Evolutionary conservation across 1,284 basidiomycete genomes (phyloP).

Genomic region (Malassezia caprae): DNA sequence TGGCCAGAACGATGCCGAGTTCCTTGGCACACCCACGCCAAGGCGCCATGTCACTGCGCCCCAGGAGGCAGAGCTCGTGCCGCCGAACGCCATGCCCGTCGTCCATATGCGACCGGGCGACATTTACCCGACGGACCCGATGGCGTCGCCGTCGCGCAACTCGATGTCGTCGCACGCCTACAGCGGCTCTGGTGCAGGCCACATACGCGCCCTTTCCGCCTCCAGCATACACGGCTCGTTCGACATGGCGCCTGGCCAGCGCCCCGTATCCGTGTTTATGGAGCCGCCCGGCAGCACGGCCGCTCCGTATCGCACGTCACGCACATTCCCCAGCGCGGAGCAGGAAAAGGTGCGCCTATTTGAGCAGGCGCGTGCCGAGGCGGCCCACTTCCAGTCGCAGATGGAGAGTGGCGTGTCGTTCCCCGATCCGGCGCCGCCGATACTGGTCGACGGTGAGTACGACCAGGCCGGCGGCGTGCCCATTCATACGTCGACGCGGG

Average conservation of each 20-base stretch:
- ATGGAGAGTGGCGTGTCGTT: slow-evolving; percentile 26
- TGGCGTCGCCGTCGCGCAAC: not conserved
- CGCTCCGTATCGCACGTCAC: not conserved
- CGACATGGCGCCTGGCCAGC: not conserved
- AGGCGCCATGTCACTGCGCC: not conserved
- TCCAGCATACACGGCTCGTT: not conserved
- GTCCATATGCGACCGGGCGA: slow-evolving; percentile 7
- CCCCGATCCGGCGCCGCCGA: not conserved
- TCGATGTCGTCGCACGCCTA: not conserved
- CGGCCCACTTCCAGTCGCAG: slow-evolving; percentile 31
- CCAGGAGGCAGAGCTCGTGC: not conserved
- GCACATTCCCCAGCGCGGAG: slow-evolving; percentile 21
- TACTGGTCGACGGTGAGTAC: slow-evolving; percentile 24
- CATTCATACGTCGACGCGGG: not conserved
- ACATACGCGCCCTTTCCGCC: not conserved
- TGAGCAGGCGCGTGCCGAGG: slow-evolving; percentile 38
- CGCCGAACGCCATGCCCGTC: not conserved
- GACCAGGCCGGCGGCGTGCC: slow-evolving; percentile 5
- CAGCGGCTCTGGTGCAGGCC: not conserved
- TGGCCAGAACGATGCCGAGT: not conserved
- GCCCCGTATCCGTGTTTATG: not conserved
- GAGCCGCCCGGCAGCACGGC: not conserved
- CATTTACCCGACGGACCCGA: not conserved
- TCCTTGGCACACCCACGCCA: slow-evolving; percentile 14
- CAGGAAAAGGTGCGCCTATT: slow-evolving; percentile 39